phyloP scores from a whole-genome alignment of 1,284 basidiomycete genomes.

The Leucoagaricus sp. region DNA sequence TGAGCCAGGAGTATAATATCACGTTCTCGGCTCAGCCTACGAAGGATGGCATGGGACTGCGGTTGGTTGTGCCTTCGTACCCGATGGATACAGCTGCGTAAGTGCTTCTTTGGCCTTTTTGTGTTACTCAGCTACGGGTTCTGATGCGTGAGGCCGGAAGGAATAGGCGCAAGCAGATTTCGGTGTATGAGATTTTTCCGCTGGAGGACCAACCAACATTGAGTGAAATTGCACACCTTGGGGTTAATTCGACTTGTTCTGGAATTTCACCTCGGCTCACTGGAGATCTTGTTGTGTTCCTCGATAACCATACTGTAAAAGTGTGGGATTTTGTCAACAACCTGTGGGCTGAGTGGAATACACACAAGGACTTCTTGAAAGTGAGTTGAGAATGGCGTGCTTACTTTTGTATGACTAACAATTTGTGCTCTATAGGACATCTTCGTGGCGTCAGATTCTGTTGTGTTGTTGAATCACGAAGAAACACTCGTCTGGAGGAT shows the following conservation, averaged over 20 bases:
- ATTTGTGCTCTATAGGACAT: background rate
- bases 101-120: background rate
- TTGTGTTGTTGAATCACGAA: slow-evolving; percentile 1
- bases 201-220: background rate
- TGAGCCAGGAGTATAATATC: slow-evolving; percentile 2
- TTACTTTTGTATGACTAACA: background rate
- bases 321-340: slow-evolving; percentile 8
- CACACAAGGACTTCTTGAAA: slow-evolving; percentile 3
- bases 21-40: slow-evolving; percentile 8
- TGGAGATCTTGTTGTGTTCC: slow-evolving; percentile 3
- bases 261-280: background rate
- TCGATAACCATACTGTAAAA: background rate
- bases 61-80: slow-evolving; percentile 1
- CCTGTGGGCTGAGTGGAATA: slow-evolving; percentile 5
- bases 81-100: background rate
- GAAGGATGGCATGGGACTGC: slow-evolving; percentile 8
- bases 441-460: slow-evolving; percentile 1
- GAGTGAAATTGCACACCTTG: background rate
- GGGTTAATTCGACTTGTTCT: background rate
- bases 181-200: slow-evolving; percentile 1
- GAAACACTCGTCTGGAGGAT: slow-evolving; percentile 10
- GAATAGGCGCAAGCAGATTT: slow-evolving; percentile 8
- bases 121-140: no score
- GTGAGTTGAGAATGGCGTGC: background rate
- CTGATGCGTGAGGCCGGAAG: background rate